phyloP scores from a whole-genome alignment of 495 filamentous ascomycete species.

The Pseudotulostoma volvatum region DNA sequence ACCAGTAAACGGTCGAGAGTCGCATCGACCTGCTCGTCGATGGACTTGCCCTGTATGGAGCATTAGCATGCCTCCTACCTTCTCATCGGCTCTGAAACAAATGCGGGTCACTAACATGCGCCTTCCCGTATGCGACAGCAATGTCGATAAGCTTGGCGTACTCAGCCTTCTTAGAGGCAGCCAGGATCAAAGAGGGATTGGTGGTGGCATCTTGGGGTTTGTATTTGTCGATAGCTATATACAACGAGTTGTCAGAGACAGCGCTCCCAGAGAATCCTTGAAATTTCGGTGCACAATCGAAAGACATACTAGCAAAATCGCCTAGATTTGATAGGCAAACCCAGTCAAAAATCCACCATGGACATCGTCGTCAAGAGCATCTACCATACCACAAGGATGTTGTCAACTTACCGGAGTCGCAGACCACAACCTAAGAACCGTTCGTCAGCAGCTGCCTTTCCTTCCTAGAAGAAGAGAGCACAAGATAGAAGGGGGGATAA shows the following conservation, averaged over 20 bases:
- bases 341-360: too few relatives aligned
- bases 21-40: conserved; percentile 65
- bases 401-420: conserved; percentile 69
- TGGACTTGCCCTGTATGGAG: conserved; percentile 26
- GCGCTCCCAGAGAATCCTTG: too few relatives aligned
- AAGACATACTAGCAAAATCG: conserved; percentile 61
- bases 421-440: conserved; percentile 60
- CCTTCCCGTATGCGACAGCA: conserved; percentile 74
- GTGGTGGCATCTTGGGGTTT: conserved; percentile 99
- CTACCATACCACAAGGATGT: background rate
- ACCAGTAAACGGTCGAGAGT: conserved; percentile 87
- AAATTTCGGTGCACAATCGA: too few relatives aligned
- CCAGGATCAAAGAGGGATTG: conserved; percentile 95
- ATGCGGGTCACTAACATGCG: conserved; percentile 33
- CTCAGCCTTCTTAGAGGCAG: conserved; percentile 93
- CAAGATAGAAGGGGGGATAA: conserved; percentile 8
- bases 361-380: background rate
- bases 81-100: background rate
- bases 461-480: conserved; percentile 22
- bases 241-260: too few relatives aligned
- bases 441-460: conserved; percentile 10
- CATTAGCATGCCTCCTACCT: background rate
- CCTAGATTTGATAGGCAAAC: conserved; percentile 26
- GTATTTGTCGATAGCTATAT: conserved; percentile 89
- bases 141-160: conserved; percentile 85